A percentile compares a stretch with the other conserved stretches of the same genome.
Conservation (phyloP, 83 land plant genomes). For the Thuja plicata region DNA sequence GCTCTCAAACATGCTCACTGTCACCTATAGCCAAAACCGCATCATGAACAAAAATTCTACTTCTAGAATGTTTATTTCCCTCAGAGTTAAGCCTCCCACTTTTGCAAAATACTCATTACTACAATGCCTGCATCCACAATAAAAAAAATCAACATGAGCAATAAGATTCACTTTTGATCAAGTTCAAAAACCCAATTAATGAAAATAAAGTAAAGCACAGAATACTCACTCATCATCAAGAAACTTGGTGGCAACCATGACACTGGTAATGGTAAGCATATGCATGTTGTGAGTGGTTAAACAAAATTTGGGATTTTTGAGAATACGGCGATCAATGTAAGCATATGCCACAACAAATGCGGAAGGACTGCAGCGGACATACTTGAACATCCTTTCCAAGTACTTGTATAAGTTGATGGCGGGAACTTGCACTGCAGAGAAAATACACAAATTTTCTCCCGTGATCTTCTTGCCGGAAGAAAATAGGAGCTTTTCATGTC, state of each 20-base stretch:
- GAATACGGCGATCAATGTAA: constrained; percentile 13
- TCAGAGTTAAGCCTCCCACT: neutral
- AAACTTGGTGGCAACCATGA: constrained; percentile 14
- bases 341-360: constrained; percentile 7
- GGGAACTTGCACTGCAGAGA: neutral
- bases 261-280: constrained; percentile 1
- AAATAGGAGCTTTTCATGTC: too few relatives aligned
- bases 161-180: too few relatives aligned
- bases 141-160: too few relatives aligned
- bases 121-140: neutral
- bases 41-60: constrained; percentile 12
- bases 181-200: too few relatives aligned
- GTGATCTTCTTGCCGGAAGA: too few relatives aligned
- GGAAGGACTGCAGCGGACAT: constrained; percentile 11
- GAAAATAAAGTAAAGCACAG: too few relatives aligned
- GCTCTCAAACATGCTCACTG: constrained; percentile 14
- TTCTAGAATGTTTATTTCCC: constrained; percentile 7
- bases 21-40: constrained; percentile 2
- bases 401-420: neutral
- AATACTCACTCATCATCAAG: constrained; percentile 12
- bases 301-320: neutral
- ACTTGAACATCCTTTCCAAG: constrained; percentile 13
- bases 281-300: constrained; percentile 12
- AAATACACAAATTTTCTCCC: too few relatives aligned
- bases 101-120: constrained; percentile 9